phyloP scores from a whole-genome alignment of 108 stramenopile species.

The Aureococcus anophagefferens region DNA sequence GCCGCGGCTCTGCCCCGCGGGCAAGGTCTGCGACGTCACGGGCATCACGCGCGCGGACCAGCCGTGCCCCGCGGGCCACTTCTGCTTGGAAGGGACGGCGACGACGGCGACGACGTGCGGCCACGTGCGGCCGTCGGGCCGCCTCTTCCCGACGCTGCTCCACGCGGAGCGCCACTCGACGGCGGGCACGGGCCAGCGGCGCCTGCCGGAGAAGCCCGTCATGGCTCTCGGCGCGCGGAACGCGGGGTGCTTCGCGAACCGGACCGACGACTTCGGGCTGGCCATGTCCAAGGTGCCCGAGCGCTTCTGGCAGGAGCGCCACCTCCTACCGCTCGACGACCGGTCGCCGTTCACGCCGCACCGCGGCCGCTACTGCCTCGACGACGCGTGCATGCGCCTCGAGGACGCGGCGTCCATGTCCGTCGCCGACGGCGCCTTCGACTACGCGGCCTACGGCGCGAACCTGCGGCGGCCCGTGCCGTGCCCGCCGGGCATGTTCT shows the following conservation, averaged over 20 bases:
- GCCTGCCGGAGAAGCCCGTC: conserved; percentile 18
- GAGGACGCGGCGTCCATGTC: conserved; percentile 48
- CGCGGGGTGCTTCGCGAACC: conserved; percentile 62
- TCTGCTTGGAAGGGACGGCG: conserved; percentile 52
- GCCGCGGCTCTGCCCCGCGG: conserved; percentile 53
- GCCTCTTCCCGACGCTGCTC: conserved; percentile 27
- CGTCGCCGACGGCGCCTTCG: conserved; percentile 49
- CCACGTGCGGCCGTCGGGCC: conserved; percentile 22
- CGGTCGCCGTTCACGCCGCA: conserved; percentile 31
- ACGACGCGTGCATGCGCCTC: conserved; percentile 50
- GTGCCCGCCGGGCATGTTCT: conserved; percentile 46
- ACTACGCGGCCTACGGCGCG: conserved; percentile 38
- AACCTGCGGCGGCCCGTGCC: conserved; percentile 20
- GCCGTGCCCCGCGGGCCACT: conserved; percentile 58
- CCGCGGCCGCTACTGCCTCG: conserved; percentile 49
- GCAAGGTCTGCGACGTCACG: conserved; percentile 54
- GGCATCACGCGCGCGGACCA: conserved; percentile 45
- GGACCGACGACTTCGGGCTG: conserved; percentile 51
- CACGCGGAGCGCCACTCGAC: conserved; percentile 42
- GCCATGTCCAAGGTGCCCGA: conserved; percentile 24
- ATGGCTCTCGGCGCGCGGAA: conserved; percentile 40
- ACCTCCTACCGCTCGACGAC: conserved; percentile 34
- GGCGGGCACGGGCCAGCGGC: conserved; percentile 17
- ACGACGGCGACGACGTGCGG: conserved; percentile 54
- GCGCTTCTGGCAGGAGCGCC: conserved; percentile 51